Percentiles rank a stretch among this genome's conserved stretches.
Evolutionary conservation across 1,139 yeast species (phyloP).

Genomic region (Geotrichum reessii): DNA sequence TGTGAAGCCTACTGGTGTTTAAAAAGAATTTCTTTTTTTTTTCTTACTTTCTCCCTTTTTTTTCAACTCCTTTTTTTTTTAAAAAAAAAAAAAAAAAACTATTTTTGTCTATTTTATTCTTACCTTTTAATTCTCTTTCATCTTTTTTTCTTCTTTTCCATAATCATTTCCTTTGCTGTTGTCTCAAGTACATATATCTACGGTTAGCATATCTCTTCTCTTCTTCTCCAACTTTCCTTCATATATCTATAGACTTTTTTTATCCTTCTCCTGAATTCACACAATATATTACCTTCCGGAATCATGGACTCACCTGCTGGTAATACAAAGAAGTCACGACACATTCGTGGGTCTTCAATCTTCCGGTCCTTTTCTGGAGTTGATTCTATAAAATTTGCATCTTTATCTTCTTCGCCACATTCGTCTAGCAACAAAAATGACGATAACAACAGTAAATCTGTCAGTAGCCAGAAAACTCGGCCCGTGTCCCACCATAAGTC

Average conservation of each 20-base stretch:
- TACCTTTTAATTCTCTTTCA: not conserved
- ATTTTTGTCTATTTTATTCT: not conserved
- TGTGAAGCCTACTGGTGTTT: not conserved
- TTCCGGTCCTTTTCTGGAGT: conserved; percentile 16
- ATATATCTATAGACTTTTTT: not conserved
- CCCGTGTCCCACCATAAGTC: conserved; percentile 5
- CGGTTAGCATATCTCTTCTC: not conserved
- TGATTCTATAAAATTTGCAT: not conserved
- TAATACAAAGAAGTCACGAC: conserved; percentile 1
- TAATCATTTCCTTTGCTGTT: not conserved
- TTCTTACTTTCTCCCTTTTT: not conserved
- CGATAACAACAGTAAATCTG: not conserved
- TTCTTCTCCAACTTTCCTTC: not conserved
- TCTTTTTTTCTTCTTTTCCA: not conserved
- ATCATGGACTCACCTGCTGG: not conserved
- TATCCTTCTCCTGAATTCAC: not conserved
- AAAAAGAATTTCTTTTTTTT: not conserved
- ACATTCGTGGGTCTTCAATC: conserved; percentile 7
- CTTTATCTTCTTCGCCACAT: not conserved
- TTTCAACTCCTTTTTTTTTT: not conserved
- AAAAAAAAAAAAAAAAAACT: too few species aligned
- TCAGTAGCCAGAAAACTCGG: not conserved
- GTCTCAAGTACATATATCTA: not conserved
- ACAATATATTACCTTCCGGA: not conserved
- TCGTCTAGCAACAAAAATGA: not conserved